Percentiles rank a stretch among this genome's conserved stretches.
Conservation (phyloP, 1,284 basidiomycete species). For the Ustilago nuda region DNA sequence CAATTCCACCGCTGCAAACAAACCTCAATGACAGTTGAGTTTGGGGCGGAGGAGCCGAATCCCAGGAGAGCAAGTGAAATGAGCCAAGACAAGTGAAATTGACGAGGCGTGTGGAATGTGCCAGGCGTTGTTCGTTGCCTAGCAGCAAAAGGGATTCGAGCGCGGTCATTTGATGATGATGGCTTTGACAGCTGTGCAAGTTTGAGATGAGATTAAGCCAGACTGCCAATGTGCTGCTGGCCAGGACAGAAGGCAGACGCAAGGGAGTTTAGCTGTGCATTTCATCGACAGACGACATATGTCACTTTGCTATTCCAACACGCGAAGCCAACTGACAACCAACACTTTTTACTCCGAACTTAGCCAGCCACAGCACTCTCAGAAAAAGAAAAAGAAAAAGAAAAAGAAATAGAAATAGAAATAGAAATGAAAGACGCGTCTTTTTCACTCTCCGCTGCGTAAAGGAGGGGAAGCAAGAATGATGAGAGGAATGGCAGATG, state of each 20-base stretch:
- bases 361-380: no score
- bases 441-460: slow-evolving; percentile 11
- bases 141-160: background rate
- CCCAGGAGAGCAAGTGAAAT: slow-evolving; percentile 10
- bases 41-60: background rate
- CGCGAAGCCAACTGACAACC: no score
- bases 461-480: slow-evolving; percentile 3
- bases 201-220: background rate
- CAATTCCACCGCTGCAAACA: no score
- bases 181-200: slow-evolving; percentile 6
- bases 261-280: slow-evolving; percentile 9
- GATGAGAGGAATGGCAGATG: background rate
- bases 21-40: no score
- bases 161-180: background rate
- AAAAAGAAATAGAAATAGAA: no score
- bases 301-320: no score
- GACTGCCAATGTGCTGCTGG: slow-evolving; percentile 1
- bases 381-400: no score
- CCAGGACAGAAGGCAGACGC: background rate
- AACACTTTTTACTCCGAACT: no score
- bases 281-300: background rate
- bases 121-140: background rate
- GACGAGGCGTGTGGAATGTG: slow-evolving; percentile 22
- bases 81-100: background rate
- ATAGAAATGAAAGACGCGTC: background rate